phyloP scores from a whole-genome alignment of 441 rosid genomes.

The Brassica hybrid region DNA sequence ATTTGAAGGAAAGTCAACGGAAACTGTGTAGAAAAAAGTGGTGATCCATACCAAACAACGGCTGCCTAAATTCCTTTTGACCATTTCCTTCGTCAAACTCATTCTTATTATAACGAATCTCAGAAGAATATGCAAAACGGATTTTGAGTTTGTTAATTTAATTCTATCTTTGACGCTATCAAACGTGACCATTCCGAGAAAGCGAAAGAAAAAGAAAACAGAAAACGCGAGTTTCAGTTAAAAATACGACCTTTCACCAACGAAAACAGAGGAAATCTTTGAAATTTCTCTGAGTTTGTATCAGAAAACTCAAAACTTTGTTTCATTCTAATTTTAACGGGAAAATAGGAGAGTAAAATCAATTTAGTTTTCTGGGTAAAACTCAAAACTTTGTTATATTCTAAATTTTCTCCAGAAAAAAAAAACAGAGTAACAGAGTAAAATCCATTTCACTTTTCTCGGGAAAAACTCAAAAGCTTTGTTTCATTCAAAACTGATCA shows the following conservation, averaged over 20 bases:
- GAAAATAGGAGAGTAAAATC: background rate
- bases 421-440: background rate
- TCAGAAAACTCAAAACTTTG: background rate
- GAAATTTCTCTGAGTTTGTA: background rate
- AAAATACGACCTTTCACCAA: conserved; percentile 20
- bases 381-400: background rate
- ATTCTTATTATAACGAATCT: conserved; percentile 5
- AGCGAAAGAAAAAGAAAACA: background rate
- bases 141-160: conserved; percentile 5
- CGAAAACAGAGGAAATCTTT: background rate
- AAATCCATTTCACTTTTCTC: background rate
- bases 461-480: background rate
- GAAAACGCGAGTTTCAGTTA: background rate
- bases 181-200: background rate
- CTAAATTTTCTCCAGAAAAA: background rate
- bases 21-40: conserved; percentile 17
- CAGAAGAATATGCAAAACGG: conserved; percentile 16
- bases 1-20: conserved; percentile 20
- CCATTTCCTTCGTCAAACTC: conserved; percentile 25
- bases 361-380: background rate
- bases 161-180: conserved; percentile 21
- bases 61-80: conserved; percentile 32
- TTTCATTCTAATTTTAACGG: background rate
- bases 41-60: conserved; percentile 22
- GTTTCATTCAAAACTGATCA: conserved; percentile 7